Conservation (phyloP, 2,329 filamentous ascomycete genomes). For the Fusarium liriodendri region DNA sequence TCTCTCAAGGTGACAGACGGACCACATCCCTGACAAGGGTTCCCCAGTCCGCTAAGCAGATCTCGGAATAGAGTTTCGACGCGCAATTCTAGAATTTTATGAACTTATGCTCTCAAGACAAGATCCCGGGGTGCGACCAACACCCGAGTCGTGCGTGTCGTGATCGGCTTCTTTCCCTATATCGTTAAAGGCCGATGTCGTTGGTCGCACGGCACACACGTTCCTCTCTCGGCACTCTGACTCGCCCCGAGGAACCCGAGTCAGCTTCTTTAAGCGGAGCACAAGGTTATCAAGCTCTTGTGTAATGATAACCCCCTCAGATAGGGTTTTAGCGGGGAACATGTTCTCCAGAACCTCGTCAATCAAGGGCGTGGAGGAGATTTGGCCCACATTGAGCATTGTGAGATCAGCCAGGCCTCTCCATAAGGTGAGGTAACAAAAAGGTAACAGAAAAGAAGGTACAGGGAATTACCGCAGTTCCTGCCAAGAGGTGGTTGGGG, state of each 20-base stretch:
- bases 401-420: not conserved
- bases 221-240: not conserved
- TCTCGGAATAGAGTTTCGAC: not conserved
- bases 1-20: not conserved
- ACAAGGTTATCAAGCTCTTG: not conserved
- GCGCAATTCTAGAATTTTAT: not conserved
- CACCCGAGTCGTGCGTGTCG: not conserved
- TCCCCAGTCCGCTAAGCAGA: not conserved
- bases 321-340: not conserved
- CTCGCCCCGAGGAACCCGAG: not conserved
- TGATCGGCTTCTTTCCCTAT: not conserved
- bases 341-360: not conserved
- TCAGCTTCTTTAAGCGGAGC: not conserved
- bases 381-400: not conserved
- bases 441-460: slow-evolving; percentile 15
- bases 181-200: not conserved
- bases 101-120: not conserved
- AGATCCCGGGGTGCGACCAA: not conserved
- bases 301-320: not conserved
- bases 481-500: slow-evolving; percentile 11
- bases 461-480: slow-evolving; percentile 2
- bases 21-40: not conserved
- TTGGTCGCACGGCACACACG: not conserved
- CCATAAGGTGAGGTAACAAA: slow-evolving; percentile 22
- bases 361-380: not conserved